Conservation (phyloP, 306 rosid species). For the Sophora flavescens region DNA sequence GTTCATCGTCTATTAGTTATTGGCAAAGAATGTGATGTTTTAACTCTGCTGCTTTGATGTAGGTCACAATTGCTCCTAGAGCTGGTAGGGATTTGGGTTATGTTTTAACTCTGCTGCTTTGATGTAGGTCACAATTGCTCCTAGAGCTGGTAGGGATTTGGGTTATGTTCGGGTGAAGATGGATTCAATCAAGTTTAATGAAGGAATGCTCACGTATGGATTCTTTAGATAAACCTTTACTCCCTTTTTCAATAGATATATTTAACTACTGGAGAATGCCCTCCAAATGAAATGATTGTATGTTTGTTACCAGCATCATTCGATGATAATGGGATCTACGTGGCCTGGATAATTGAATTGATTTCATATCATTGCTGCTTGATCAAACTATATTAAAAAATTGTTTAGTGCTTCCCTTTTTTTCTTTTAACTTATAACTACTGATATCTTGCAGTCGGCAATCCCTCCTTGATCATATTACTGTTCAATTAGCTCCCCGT, state of each 20-base stretch:
- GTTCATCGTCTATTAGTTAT: slow-evolving; percentile 25
- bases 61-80: slow-evolving; percentile 99
- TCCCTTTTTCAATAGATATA: slow-evolving; percentile 27
- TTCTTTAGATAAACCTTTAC: slow-evolving; percentile 8
- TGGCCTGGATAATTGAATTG: slow-evolving; percentile 20
- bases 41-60: slow-evolving; percentile 45
- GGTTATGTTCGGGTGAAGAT: slow-evolving; percentile 94
- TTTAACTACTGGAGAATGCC: slow-evolving; percentile 38
- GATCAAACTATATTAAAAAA: neutral
- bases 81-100: slow-evolving; percentile 98
- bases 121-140: slow-evolving; percentile 93
- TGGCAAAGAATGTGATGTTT: slow-evolving; percentile 12
- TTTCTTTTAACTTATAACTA: slow-evolving; percentile 28
- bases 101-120: slow-evolving; percentile 52
- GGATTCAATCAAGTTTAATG: slow-evolving; percentile 79
- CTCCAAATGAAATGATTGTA: slow-evolving; percentile 16
- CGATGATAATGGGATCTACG: slow-evolving; percentile 29
- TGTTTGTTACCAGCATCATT: slow-evolving; percentile 39
- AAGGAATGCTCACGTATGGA: slow-evolving; percentile 92
- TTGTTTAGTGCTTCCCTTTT: slow-evolving; percentile 28
- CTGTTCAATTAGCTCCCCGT: slow-evolving; percentile 96
- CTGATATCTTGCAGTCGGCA: slow-evolving; percentile 76
- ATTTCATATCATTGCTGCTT: slow-evolving; percentile 35
- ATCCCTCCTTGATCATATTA: slow-evolving; percentile 91
- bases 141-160: slow-evolving; percentile 98